A percentile compares a stretch with the other conserved stretches of the same genome.
phyloP scores from a whole-genome alignment of 2,329 filamentous ascomycete genomes.

The Lasiodiplodia sp. region DNA sequence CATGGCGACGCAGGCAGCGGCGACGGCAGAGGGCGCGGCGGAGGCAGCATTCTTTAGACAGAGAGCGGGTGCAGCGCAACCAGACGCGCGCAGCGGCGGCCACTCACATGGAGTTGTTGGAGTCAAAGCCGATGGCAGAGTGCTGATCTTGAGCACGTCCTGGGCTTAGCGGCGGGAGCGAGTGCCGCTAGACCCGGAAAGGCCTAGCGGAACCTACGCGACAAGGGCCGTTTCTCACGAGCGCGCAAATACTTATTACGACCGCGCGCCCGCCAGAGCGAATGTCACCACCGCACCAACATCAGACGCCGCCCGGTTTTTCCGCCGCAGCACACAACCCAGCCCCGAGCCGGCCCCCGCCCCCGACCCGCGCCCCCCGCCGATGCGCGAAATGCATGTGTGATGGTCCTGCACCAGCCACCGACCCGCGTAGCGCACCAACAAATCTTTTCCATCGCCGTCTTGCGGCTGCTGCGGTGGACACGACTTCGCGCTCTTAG shows the following conservation, averaged over 20 bases:
- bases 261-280: constrained; percentile 30
- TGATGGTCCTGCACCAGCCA: constrained; percentile 23
- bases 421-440: constrained; percentile 11
- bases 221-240: constrained; percentile 26
- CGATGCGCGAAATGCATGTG: constrained; percentile 28
- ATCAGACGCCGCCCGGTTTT: constrained; percentile 26
- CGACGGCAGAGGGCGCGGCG: not conserved
- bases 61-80: constrained; percentile 10
- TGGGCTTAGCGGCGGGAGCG: constrained; percentile 19
- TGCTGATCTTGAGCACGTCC: constrained; percentile 21
- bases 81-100: constrained; percentile 6
- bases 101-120: constrained; percentile 27
- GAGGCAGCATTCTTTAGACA: not conserved
- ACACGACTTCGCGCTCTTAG: constrained; percentile 27
- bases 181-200: not conserved
- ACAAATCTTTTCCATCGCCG: constrained; percentile 7
- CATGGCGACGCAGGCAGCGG: not conserved
- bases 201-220: not conserved
- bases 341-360: constrained; percentile 23
- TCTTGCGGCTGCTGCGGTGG: constrained; percentile 21
- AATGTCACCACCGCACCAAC: constrained; percentile 30
- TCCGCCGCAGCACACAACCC: constrained; percentile 24
- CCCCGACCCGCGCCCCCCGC: constrained; percentile 25
- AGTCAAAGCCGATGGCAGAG: constrained; percentile 25
- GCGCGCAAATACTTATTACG: constrained; percentile 27